Conservation (phyloP, 1,139 yeast genomes). For the Scheffersomyces segobiensis region DNA sequence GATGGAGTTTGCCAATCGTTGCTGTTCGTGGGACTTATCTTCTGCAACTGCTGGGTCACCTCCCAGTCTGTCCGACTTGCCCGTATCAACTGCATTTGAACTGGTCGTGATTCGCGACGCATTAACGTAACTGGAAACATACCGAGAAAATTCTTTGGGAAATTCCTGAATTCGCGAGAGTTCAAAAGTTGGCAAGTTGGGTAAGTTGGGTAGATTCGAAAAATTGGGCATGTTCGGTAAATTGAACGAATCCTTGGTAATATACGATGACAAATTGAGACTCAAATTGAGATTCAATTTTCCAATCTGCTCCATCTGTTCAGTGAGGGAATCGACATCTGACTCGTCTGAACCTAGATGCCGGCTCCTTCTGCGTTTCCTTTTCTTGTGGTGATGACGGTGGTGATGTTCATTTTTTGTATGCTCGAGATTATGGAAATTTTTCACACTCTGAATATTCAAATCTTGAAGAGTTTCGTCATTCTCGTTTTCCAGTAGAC, state of each 20-base stretch:
- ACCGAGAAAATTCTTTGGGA: slow-evolving; percentile 30
- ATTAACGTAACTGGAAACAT: slow-evolving; percentile 27
- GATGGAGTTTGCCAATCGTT: slow-evolving; percentile 25
- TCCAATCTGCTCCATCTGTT: slow-evolving; percentile 50
- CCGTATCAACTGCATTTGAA: slow-evolving; percentile 2
- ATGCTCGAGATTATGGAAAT: neutral
- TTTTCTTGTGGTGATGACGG: neutral
- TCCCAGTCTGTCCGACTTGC: neutral
- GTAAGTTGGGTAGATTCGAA: slow-evolving; percentile 18
- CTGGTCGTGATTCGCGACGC: slow-evolving; percentile 6
- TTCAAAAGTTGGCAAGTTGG: slow-evolving; percentile 21
- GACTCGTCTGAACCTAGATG: slow-evolving; percentile 14
- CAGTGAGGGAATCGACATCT: slow-evolving; percentile 37
- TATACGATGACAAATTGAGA: slow-evolving; percentile 15
- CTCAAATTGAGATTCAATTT: slow-evolving; percentile 26
- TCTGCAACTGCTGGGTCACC: slow-evolving; percentile 1
- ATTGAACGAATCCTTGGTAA: slow-evolving; percentile 11
- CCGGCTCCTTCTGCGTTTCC: neutral
- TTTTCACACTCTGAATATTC: neutral
- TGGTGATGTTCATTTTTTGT: neutral
- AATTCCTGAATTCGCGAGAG: slow-evolving; percentile 25
- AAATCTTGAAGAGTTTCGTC: neutral
- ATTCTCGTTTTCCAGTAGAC: neutral
- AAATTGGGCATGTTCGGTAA: slow-evolving; percentile 6
- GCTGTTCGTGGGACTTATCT: slow-evolving; percentile 8